Base-by-base conservation (phyloP, 306 rosid genomes). In the Cucurbita maxima region DNA sequence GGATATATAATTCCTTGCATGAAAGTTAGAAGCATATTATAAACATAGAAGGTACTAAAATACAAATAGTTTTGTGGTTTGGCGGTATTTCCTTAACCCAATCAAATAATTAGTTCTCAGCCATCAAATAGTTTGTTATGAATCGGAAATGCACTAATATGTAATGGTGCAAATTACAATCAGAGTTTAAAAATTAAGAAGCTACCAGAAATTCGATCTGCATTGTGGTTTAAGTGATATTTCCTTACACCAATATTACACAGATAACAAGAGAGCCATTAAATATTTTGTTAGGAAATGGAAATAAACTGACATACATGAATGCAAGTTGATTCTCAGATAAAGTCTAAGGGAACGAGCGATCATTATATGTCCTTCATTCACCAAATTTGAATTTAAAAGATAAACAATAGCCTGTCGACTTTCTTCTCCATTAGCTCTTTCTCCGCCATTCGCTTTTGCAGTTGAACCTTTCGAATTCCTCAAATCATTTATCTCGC, bases 351-450 rank as follows among this genome's bases (percentile, higher is more conserved):
- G 92, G 76, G 97, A 83, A 62, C 79, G 84, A 25, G 94, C 87
- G 74, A 93, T 70, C 97, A 90, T 93, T 76, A 90, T 79, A 84
- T 90, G 97, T 44, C 98, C 98, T 85, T 84, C 83, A 75, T 91
- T 87, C 80, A 93, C 94, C 64, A 91, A 87, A 70, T 90, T 93
- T 43, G 96, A 90, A 80, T 76, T 63, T 79, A 90, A 74, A 63
- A 90, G 76, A 82, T 66, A 85, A 84, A 87, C 89, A 85, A 86
- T 58, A 80, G 87, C 82, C 78, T 82, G 89, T 68, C 36, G 77
- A 75, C 72, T 56, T 58, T 83, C 86, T 75, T 76, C 87, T 80
- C 80, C 80, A 75, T 77, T 90, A 64, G 81, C 75, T 76, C 56
- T 51, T 79, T 78, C 79, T 81, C 78, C 87, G 71, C 48, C 75